A percentile compares a stretch with the other conserved stretches of the same genome.
These are phyloP conservation scores for Antitrichia curtipendula DNA, from an alignment of 225 moss, liverwort and hornwort species.

Conservation along the genomic window DNA sequence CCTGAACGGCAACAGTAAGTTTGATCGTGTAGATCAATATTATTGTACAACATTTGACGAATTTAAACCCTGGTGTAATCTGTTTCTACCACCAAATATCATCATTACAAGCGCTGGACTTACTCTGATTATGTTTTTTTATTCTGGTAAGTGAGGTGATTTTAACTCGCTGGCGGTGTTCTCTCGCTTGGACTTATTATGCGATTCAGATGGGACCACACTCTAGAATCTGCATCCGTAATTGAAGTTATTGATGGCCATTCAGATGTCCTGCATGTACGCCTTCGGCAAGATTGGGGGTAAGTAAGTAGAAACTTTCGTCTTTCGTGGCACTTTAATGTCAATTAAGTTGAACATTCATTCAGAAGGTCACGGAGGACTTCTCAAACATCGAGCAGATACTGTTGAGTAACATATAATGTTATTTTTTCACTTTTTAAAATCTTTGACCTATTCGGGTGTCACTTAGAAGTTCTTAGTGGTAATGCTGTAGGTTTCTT, in stretches of 20 bases:
- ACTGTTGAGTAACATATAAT: neutral
- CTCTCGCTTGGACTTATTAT: neutral
- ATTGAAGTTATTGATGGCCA: conserved; percentile 60
- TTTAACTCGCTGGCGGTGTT: neutral
- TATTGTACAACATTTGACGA: neutral
- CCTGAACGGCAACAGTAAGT: conserved; percentile 61
- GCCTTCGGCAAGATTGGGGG: conserved; percentile 60
- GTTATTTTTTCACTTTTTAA: neutral
- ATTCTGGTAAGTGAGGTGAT: neutral
- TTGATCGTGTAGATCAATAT: neutral
- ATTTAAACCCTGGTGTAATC: neutral
- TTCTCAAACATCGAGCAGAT: neutral
- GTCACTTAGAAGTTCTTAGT: neutral
- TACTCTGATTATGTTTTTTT: neutral
- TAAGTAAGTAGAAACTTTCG: neutral
- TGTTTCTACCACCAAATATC: neutral
- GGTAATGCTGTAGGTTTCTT: neutral
- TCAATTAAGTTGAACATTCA: neutral
- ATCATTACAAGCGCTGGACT: neutral
- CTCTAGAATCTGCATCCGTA: conserved; percentile 42
- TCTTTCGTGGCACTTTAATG: neutral
- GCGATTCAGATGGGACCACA: conserved; percentile 54
- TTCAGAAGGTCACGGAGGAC: neutral
- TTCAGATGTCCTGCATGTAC: conserved; percentile 49
- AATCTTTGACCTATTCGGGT: neutral